Evolutionary conservation across 169 alveolate genomes (phyloP), one percentile per base, ranked within the genome.

Genomic region (Babesia microti): DNA sequence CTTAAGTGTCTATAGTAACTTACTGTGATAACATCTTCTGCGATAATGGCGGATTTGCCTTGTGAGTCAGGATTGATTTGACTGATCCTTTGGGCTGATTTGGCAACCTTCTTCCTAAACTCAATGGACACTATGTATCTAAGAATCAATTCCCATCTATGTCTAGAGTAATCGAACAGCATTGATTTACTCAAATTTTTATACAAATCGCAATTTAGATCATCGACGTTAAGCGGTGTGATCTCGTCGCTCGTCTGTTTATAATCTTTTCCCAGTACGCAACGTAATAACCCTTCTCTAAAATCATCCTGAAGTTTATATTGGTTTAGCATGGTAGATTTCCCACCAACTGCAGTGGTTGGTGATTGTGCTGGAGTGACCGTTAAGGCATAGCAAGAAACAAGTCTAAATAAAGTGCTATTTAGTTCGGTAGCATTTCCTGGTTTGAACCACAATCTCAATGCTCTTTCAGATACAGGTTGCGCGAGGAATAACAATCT

Each of bases 391-490:
- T 42, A 43, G 14, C 68, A 54, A 14, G 79, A 53, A 27, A 43
- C 54, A 24, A 71, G 28, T n/a, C 60, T 24, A 11, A 60, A 53
- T 7, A 73, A 34, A 0, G 84, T 29, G 22, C 51, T 28, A 30
- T 84, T 43, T 42, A 81, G 48, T 23, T 74, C 87, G 18, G 60
- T 65, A 32, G 69, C 53, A 30, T 67, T 57, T 41, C 52, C 65
- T 0, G 84, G 73, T 21, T 59, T 53, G 47, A 81, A 68, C 89
- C 89, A 81, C 32, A 81, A 56, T 36, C 85, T 59, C 71, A 82
- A 65, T 18, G 90, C 87, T 11, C 87, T 43, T 57, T 82, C 90
- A 6, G 86, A 59, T 15, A 79, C 89, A n/a, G 82, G 73, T 59
- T 80, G 89, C 33, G 68, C 78, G 12, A 82, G 71, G 45, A 53